Evolutionary conservation across 1,284 basidiomycete species (phyloP), one percentile per base, ranked within the genome.

Genomic region (Ganoderma meredithae): DNA sequence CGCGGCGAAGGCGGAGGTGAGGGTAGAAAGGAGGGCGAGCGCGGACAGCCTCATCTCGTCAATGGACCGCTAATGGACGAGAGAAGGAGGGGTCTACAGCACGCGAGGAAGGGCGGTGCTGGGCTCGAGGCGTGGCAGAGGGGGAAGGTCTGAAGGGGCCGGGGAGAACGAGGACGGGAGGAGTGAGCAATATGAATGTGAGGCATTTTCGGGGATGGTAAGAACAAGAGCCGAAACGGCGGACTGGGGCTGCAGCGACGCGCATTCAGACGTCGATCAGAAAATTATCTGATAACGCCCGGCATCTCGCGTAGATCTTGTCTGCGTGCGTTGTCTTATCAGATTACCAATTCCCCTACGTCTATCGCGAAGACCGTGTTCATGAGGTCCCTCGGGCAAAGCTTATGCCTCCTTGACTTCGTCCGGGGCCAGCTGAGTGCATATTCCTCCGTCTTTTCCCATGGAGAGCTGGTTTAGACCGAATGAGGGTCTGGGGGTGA

Each of bases 1-100:
- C 27, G 85, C 89, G 10, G 88, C 90, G 40, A 87, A 73, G 43
- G 78, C 85, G 52, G 81, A 77, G 4, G 79, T 67, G 33, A 80
- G 75, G 25, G 83, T 64, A 1, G 72, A 64, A 58, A 80, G 72
- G 58, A 81, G 68, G 64, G 75, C 73, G 70, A 80, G 72, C 19
- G 70, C 70, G 61, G 73, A 72, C 71, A 73, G 67, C 79, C 77
- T 80, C 60, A 66, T 72, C 47, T 60, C 56, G 67, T 47, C 40
- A 33, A 25, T 15, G n/a, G n/a, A 39, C 31, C 66, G 49, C 36
- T 55, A 61, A 61, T 47, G 65, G 59, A 41, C 15, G 61, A 64
- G 55, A 27, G 47, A 25, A 49, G 9, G 47, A 49, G 62, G 66
- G 12, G 59, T 49, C 3, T 55, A 12, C 55, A 40, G 62, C 59